Evolutionary conservation across 2,329 filamentous ascomycete species (phyloP).

Genomic region (Metarhizium album): DNA sequence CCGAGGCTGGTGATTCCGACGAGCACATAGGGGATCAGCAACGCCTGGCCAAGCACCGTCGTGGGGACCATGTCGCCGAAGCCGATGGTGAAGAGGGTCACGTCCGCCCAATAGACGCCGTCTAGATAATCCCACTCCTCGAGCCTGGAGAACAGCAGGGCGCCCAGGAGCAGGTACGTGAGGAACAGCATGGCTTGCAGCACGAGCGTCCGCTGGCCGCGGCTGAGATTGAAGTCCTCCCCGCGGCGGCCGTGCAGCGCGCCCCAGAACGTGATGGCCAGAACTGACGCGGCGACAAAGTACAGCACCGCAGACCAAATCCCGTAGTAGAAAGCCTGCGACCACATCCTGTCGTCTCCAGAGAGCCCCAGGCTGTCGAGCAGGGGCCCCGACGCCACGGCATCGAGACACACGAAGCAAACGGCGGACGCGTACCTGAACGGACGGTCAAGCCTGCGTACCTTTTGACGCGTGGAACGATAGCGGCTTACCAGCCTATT

Average conservation of each 20-base stretch:
- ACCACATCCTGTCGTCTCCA: conserved; percentile 48
- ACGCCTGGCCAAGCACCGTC: conserved; percentile 49
- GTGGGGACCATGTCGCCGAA: conserved; percentile 42
- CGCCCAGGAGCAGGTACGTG: conserved; percentile 68
- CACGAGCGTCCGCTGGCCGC: conserved; percentile 78
- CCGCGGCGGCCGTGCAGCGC: conserved; percentile 60
- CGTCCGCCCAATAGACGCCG: conserved; percentile 67
- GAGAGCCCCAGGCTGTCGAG: conserved; percentile 21
- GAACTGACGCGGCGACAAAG: conserved; percentile 63
- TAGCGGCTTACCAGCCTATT: conserved; percentile 54
- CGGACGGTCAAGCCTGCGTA: neutral
- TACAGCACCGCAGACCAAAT: conserved; percentile 72
- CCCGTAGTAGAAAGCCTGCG: conserved; percentile 80
- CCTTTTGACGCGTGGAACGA: too few species aligned
- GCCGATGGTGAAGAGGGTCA: conserved; percentile 55
- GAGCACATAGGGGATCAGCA: conserved; percentile 76
- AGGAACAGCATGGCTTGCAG: conserved; percentile 82
- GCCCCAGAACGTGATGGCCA: conserved; percentile 70
- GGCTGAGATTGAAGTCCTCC: conserved; percentile 67
- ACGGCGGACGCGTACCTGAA: conserved; percentile 48
- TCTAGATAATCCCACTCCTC: conserved; percentile 71
- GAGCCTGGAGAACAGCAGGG: conserved; percentile 60
- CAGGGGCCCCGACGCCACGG: conserved; percentile 53
- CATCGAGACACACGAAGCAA: conserved; percentile 54
- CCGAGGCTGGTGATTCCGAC: conserved; percentile 76